Evolutionary conservation across 257 asterid species (phyloP).

Genomic region (Gardenia jasminoides): DNA sequence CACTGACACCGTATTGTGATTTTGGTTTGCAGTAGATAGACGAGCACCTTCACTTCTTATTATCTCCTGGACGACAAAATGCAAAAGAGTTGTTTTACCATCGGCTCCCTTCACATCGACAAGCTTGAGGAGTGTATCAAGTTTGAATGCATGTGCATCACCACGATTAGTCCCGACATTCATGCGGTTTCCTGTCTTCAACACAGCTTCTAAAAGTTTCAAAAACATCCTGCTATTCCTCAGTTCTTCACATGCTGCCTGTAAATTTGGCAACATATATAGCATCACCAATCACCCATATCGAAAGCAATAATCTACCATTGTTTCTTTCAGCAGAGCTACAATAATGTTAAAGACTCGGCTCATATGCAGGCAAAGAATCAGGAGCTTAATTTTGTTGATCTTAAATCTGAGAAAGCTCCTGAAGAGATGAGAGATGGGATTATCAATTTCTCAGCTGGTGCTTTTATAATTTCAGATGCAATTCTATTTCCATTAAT

Average conservation of each 20-base stretch:
- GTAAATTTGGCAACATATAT: slow-evolving; percentile 20
- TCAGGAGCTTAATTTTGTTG: not conserved
- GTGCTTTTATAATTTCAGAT: not conserved
- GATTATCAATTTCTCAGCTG: not conserved
- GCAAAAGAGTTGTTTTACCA: slow-evolving; percentile 92
- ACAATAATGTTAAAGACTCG: not conserved
- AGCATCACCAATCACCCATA: not conserved
- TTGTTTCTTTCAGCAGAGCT: not conserved
- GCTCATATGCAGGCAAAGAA: not conserved
- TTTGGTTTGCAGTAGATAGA: slow-evolving; percentile 41
- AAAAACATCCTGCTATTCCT: slow-evolving; percentile 84
- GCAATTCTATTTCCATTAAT: not conserved
- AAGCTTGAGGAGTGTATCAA: slow-evolving; percentile 93
- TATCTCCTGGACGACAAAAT: slow-evolving; percentile 94
- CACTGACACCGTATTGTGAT: slow-evolving; percentile 39
- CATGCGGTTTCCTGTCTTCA: slow-evolving; percentile 95
- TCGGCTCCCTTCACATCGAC: slow-evolving; percentile 93
- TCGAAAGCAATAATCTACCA: not conserved
- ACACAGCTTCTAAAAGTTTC: slow-evolving; percentile 94
- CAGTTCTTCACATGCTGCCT: slow-evolving; percentile 94
- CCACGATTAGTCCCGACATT: slow-evolving; percentile 96
- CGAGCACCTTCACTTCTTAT: slow-evolving; percentile 81
- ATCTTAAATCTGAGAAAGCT: not conserved
- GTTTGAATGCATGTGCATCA: slow-evolving; percentile 95
- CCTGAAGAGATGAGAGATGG: not conserved